Conservation (phyloP, 208 protist genomes). For the Leishmania tarentolae region DNA sequence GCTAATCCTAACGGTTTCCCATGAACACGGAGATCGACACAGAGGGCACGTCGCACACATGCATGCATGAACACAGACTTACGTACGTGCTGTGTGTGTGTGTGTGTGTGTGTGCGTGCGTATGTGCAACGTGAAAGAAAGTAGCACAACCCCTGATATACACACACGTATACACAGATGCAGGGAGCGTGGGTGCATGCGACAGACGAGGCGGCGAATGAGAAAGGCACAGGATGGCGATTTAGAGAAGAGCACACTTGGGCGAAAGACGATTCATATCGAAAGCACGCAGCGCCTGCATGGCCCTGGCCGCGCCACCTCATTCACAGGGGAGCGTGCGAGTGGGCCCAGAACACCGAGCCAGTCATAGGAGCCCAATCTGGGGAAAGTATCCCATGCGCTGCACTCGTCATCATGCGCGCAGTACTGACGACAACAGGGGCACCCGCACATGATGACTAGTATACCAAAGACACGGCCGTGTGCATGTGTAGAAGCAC, state of each 20-base stretch:
- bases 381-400: neutral
- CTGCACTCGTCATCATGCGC: neutral
- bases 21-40: neutral
- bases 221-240: neutral
- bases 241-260: neutral
- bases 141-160: neutral
- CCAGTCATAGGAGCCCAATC: neutral
- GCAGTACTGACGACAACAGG: neutral
- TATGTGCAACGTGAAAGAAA: neutral
- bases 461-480: neutral
- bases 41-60: neutral
- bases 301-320: neutral
- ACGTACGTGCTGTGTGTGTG: neutral
- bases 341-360: neutral
- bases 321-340: neutral
- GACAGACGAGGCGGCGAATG: neutral
- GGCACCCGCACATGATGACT: slow-evolving; percentile 4
- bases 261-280: neutral
- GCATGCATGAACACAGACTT: neutral
- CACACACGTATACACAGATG: neutral
- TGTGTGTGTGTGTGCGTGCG: neutral
- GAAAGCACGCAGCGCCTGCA: neutral
- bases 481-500: neutral
- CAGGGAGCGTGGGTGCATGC: neutral
- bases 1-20: neutral